A percentile compares a stretch with the other conserved stretches of the same genome.
Conservation (phyloP, 305 asterid species). For the Lippia alba region DNA sequence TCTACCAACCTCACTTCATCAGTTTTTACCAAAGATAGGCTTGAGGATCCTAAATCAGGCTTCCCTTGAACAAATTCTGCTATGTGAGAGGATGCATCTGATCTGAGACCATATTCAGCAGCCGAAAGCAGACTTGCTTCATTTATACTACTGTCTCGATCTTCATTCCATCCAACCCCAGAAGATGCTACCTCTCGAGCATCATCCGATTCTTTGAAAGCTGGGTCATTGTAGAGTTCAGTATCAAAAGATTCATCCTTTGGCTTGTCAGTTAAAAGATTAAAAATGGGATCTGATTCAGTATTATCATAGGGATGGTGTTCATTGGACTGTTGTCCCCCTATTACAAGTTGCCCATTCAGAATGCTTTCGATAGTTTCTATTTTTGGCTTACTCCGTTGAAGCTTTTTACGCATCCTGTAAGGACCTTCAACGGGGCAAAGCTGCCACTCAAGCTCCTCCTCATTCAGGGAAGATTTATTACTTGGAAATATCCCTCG, state of each 20-base stretch:
- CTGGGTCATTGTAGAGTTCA: conserved; percentile 58
- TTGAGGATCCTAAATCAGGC: conserved; percentile 64
- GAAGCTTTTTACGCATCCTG: conserved; percentile 77
- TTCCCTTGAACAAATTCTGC: conserved; percentile 58
- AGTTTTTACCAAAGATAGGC: conserved; percentile 50
- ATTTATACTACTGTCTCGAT: conserved; percentile 63
- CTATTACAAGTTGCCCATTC: conserved; percentile 53
- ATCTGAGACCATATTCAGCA: conserved; percentile 60
- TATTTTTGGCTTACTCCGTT: conserved; percentile 60
- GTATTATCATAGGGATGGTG: conserved; percentile 45
- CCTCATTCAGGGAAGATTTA: conserved; percentile 50
- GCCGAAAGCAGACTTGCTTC: conserved; percentile 72
- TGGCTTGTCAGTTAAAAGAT: conserved; percentile 52
- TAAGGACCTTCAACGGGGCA: conserved; percentile 85
- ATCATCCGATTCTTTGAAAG: conserved; percentile 56
- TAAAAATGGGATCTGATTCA: conserved; percentile 51
- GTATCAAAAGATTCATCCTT: conserved; percentile 50
- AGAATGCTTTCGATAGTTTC: conserved; percentile 62
- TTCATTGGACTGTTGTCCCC: conserved; percentile 45
- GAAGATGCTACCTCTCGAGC: conserved; percentile 54
- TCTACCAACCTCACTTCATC: conserved; percentile 57
- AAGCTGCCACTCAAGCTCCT: conserved; percentile 75
- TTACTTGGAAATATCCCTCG: conserved; percentile 65
- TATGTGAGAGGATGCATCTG: conserved; percentile 52
- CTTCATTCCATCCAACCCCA: conserved; percentile 69